Percentiles rank a stretch among this genome's conserved stretches.
These are phyloP conservation scores for Desmodesmus armatus DNA, from an alignment of 139 green algal genomes.

Conservation along the genomic window DNA sequence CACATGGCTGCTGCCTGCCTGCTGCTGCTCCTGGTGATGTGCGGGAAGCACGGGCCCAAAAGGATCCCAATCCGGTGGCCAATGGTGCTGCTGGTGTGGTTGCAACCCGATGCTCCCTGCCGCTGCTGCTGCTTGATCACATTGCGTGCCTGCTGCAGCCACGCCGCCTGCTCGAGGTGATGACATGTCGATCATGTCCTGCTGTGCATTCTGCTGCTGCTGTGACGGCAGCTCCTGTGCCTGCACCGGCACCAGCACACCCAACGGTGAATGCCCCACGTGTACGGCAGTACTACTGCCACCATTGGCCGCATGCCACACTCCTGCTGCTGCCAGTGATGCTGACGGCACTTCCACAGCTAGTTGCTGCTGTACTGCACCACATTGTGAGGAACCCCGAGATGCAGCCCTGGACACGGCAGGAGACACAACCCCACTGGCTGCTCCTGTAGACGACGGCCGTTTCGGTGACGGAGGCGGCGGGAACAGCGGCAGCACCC, in stretches of 20 bases:
- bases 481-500: background rate
- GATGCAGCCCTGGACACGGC: too few species aligned
- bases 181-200: slow-evolving; percentile 37
- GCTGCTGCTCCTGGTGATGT: background rate
- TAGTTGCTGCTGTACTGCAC: too few species aligned
- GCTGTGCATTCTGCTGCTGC: slow-evolving; percentile 9
- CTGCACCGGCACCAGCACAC: background rate
- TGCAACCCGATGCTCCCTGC: background rate
- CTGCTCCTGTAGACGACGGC: background rate
- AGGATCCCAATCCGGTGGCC: slow-evolving; percentile 15
- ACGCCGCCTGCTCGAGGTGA: background rate
- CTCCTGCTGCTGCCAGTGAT: slow-evolving; percentile 4
- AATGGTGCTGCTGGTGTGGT: background rate
- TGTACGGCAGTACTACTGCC: too few species aligned
- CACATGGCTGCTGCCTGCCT: background rate
- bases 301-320: too few species aligned
- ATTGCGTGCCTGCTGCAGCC: background rate
- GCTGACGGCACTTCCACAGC: too few species aligned
- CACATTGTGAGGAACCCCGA: too few species aligned
- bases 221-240: background rate
- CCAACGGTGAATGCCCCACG: too few species aligned
- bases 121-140: slow-evolving; percentile 6
- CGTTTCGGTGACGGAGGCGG: background rate
- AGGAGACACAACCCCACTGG: background rate
- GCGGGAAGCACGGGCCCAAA: background rate